Base-by-base conservation (phyloP, 345 rosid genomes). In the Punica granatum region DNA sequence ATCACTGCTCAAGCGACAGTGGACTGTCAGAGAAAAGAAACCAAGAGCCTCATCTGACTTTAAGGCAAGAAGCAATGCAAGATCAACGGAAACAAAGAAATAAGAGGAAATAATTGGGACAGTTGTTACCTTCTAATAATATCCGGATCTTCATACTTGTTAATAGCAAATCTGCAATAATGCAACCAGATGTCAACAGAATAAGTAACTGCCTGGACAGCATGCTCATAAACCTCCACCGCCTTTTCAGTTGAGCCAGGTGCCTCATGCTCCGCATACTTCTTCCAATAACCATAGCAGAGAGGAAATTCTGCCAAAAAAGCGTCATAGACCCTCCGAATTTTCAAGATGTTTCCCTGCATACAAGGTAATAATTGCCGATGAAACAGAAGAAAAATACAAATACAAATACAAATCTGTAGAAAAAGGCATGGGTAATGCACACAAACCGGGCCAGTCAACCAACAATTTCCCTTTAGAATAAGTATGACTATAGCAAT, bases 251-350 rank as follows among this genome's bases (percentile, higher is more conserved):
- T 81, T 46, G 89, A 88, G 56, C 96, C 92, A 66, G 83, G 86
- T 42, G 93, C 93, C 80, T 95, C 99, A 68, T 92, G 97, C 82
- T 95, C 97, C 13, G 97, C 97, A 73, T 90, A 95, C 82, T 91
- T 94, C 83, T 94, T 91, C 99, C 99, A 94, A 67, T 91, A 94
- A 70, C 99, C 99, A 86, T 90, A 95, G 74, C 99, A 95, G 74
- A 92, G 68, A 49, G 97, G 99, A 60, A 89, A 95, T 76, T 95
- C 99, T 41, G 88, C 94, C 69, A 95, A 78, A 81, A 94, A 94
- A 35, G 87, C 83, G 83, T 91, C 98, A 77, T 94, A 94, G 7
- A 91, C 95, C 76, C 83, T 85, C 66, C 80, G 82, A 49, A 94
- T 94, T 78, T 91, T 94, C 73, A 82, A 43, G 67, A 91, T 86